These are phyloP conservation scores for Trichophyton simii DNA, from an alignment of 2,329 filamentous ascomycete genomes.

Conservation along the genomic window DNA sequence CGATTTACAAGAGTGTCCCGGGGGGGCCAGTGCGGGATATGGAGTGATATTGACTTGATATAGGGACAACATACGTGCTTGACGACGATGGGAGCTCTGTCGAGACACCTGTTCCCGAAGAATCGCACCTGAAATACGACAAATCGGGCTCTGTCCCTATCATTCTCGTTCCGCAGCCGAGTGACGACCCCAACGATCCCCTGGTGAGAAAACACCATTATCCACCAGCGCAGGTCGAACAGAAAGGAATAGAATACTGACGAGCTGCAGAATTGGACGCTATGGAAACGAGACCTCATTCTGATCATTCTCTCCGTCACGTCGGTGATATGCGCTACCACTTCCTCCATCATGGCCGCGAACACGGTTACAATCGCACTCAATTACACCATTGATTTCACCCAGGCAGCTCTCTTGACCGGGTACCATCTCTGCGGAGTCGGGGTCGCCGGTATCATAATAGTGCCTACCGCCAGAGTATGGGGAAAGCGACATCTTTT, in stretches of 20 bases:
- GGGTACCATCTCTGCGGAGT: conserved; percentile 79
- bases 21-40: conserved; percentile 10
- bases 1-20: not conserved
- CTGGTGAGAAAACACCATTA: conserved; percentile 40
- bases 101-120: conserved; percentile 20
- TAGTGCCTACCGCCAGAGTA: conserved; percentile 74
- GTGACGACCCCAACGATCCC: conserved; percentile 81
- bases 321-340: conserved; percentile 69
- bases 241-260: not conserved
- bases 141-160: conserved; percentile 53
- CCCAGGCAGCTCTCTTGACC: conserved; percentile 67
- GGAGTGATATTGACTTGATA: not conserved
- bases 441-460: conserved; percentile 67
- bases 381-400: conserved; percentile 54
- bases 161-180: conserved; percentile 81
- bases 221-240: not conserved
- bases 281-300: conserved; percentile 74
- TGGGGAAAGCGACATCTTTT: conserved; percentile 91
- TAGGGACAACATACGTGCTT: conserved; percentile 45
- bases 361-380: conserved; percentile 69
- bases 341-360: conserved; percentile 76
- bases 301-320: conserved; percentile 65
- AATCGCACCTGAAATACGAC: conserved; percentile 56
- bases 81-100: conserved; percentile 42
- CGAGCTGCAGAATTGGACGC: conserved; percentile 57